Evolutionary conservation across 129 eudicot genomes (phyloP), one percentile per base, ranked within the genome.

Genomic region (Flaveria bidentis): DNA sequence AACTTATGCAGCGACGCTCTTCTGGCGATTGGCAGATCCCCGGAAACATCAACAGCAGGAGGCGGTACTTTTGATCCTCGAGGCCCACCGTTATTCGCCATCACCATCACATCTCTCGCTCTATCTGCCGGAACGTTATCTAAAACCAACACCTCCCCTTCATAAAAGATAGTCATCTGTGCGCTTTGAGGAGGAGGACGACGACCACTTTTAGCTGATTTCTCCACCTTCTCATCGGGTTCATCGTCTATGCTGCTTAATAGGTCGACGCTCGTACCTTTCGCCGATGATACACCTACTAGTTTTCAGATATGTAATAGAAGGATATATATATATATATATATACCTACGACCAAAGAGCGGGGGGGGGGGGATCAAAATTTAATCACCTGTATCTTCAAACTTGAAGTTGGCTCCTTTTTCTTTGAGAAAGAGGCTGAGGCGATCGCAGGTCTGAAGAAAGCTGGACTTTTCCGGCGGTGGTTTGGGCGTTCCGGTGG

Each of bases 101-200:
- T 52, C 22, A 77, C 33, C 83, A 92, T 67, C 41, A 92, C 17
- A 30, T 87, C 85, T 61, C 73, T 70, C 16, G 82, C 93, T 72
- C 82, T 90, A 2, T 84, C 88, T 2, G 82, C 87, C 25, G 93
- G 85, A 46, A 84, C 86, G 51, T 86, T 88, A 6, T 90, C 88
- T 17, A 87, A 79, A 10, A 88, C 98, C 49, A 90, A 8, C 4
- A 92, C 85, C 64, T 77, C 70, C 5, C 96, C 98, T 4, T 52
- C 83, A 78, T 92, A 92, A 73, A 92, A 86, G 6, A 92, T 92
- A 2, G 96, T 92, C 93, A 92, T 73, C 52, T 82, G 93, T 6
- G 87, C 79, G 11, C 74, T 36, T 20, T 20, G 22, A 20, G 22
- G 22, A 20, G 22, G 22, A 20, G 22, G 22, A 20, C 22, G 22